Conservation (phyloP, 2,329 filamentous ascomycete genomes). For the Pseudopithomyces chartarum region DNA sequence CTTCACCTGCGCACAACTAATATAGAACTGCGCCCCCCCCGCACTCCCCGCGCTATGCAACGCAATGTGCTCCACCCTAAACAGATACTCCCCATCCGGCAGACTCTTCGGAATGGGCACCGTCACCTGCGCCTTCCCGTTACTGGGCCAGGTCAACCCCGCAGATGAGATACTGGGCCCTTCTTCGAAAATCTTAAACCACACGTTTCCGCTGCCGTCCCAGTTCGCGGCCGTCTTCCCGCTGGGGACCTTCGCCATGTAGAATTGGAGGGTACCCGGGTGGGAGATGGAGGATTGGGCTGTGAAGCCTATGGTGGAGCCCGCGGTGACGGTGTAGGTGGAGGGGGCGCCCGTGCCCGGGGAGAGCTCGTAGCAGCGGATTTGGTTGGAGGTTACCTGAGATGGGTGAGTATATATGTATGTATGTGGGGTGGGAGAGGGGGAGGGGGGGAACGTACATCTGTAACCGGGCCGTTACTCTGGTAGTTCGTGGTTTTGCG, state of each 20-base stretch:
- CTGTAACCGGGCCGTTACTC: constrained; percentile 38
- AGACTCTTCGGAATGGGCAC: constrained; percentile 47
- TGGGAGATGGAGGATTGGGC: constrained; percentile 32
- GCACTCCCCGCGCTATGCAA: constrained; percentile 44
- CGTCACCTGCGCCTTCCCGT: constrained; percentile 20
- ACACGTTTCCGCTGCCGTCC: constrained; percentile 41
- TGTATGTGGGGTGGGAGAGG: not conserved
- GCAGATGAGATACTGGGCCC: constrained; percentile 14
- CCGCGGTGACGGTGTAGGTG: constrained; percentile 22
- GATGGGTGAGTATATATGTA: not conserved
- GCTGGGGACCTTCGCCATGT: constrained; percentile 44
- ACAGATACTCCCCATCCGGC: constrained; percentile 52
- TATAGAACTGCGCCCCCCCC: constrained; percentile 52
- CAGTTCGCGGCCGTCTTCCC: constrained; percentile 37
- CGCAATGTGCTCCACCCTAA: constrained; percentile 54
- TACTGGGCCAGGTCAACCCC: constrained; percentile 10
- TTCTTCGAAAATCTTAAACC: constrained; percentile 41
- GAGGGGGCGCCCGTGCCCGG: constrained; percentile 10
- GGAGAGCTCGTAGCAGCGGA: constrained; percentile 29
- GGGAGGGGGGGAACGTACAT: constrained; percentile 13
- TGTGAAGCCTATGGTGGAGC: constrained; percentile 38
- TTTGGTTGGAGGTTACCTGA: constrained; percentile 22
- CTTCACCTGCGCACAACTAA: constrained; percentile 53
- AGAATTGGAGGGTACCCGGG: constrained; percentile 43
- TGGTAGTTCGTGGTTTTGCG: constrained; percentile 44